phyloP scores from a whole-genome alignment of 169 alveolate genomes.

The Cryptosporidium meleagridis region DNA sequence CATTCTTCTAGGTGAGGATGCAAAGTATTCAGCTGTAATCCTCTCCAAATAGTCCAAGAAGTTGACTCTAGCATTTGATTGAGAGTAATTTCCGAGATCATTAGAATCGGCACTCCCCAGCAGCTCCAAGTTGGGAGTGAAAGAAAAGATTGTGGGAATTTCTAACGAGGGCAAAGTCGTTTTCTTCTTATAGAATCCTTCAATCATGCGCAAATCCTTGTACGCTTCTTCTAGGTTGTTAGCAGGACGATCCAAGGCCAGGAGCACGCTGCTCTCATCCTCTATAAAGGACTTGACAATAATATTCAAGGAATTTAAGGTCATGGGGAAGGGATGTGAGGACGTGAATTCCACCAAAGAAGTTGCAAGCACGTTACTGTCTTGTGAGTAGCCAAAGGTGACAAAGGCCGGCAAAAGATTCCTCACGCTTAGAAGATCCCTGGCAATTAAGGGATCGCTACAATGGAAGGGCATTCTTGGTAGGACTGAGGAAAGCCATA shows the following conservation, averaged over 20 bases:
- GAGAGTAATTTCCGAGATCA: background rate
- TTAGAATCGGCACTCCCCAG: background rate
- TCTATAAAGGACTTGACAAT: background rate
- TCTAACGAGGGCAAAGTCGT: background rate
- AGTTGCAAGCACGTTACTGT: background rate
- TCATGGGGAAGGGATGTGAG: constrained; percentile 1
- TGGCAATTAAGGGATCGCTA: constrained; percentile 8
- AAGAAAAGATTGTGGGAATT: background rate
- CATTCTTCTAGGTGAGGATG: constrained; percentile 44
- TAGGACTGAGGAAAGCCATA: constrained; percentile 36
- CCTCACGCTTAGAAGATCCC: constrained; percentile 10
- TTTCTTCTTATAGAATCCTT: background rate
- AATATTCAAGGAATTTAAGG: background rate
- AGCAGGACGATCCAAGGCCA: background rate
- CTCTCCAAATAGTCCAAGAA: constrained; percentile 53
- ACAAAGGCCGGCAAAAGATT: background rate
- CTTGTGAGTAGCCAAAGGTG: background rate
- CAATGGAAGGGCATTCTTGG: constrained; percentile 8
- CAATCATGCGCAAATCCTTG: constrained; percentile 26
- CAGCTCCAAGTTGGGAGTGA: background rate
- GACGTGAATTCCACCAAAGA: background rate
- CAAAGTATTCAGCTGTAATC: constrained; percentile 43
- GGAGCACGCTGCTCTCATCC: constrained; percentile 10
- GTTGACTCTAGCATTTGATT: background rate
- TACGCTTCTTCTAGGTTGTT: constrained; percentile 10